Evolutionary conservation across 2,329 filamentous ascomycete genomes (phyloP).

Genomic region (Scedosporium dehoogii): DNA sequence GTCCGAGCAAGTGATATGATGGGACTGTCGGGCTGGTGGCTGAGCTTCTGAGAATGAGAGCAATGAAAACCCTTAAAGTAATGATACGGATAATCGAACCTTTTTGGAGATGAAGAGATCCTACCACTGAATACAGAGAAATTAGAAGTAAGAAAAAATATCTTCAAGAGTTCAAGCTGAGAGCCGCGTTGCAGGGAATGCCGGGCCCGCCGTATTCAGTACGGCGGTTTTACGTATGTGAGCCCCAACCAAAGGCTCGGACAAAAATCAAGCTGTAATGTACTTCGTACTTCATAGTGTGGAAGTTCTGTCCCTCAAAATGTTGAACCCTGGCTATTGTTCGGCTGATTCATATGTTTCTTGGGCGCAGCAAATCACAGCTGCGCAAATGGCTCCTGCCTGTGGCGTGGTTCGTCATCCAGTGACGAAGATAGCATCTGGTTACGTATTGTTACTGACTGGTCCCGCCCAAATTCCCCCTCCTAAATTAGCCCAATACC

Average conservation of each 20-base stretch:
- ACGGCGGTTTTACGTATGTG: too few species aligned
- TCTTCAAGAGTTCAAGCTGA: too few species aligned
- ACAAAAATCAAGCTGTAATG: background rate
- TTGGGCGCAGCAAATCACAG: background rate
- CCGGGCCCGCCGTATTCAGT: too few species aligned
- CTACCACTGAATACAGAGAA: too few species aligned
- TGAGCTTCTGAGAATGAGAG: background rate
- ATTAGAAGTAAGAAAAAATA: too few species aligned
- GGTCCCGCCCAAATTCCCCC: background rate
- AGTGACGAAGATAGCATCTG: constrained; percentile 2
- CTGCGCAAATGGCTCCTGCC: background rate
- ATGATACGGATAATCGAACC: too few species aligned
- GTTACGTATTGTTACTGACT: constrained; percentile 6
- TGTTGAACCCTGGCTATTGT: background rate
- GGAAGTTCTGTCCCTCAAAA: background rate
- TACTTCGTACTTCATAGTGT: too few species aligned
- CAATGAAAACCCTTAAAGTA: background rate
- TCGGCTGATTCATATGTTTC: background rate
- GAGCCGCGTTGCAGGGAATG: too few species aligned
- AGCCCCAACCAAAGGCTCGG: background rate
- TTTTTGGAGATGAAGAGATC: too few species aligned
- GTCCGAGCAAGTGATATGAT: constrained; percentile 3
- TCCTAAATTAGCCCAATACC: background rate
- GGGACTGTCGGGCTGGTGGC: constrained; percentile 10
- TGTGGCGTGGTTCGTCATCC: constrained; percentile 5